Evolutionary conservation across 2,329 filamentous ascomycete species (phyloP), one percentile per base, ranked within the genome.

Genomic region (Chrysoporthe deuterocubensis): DNA sequence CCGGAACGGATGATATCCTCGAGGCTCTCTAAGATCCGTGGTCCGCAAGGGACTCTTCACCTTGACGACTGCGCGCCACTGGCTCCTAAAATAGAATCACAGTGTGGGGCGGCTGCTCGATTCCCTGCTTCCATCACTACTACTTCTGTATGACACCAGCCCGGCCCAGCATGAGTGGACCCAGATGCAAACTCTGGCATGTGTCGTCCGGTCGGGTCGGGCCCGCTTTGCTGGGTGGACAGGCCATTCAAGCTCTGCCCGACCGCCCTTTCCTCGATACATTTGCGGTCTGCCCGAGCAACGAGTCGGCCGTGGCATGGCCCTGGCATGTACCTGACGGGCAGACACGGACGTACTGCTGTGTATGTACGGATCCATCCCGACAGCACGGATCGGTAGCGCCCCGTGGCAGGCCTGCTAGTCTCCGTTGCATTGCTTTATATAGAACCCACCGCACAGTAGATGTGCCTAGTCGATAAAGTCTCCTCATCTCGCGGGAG

Each of bases 391-490:
- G 37, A n/a, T 42, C 56, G 9, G 21, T 40, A 3, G 37, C 37
- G 18, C n/a, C 42, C 8, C 3, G 42, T 59, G 18, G 16, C 16
- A 2, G 18, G 18, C 16, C 57, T n/a, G n/a, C n/a, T 44, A n/a
- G 40, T 16, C n/a, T 21, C n/a, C 11, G 32, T n/a, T n/a, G 57
- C 40, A 32, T 16, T 60, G 18, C 21, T 44, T 44, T 60, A 43
- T 26, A 59, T 59, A 59, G 57, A 59, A 43, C 5, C 40, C 57
- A 59, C 26, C 57, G 26, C n/a, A 16, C 40, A 44, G 26, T 59
- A 44, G 14, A 40, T 8, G 54, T 9, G 18, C 21, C 16, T 21
- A 42, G 2, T 13, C 56, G 32, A 58, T 11, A 1, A 1, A 7
- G 34, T 40, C 34, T 37, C 13, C 34, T 18, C 0, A n/a, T 6